Base-by-base conservation (phyloP, 768 basidiomycete genomes). In the Rhodosporidiobolus sp. region DNA sequence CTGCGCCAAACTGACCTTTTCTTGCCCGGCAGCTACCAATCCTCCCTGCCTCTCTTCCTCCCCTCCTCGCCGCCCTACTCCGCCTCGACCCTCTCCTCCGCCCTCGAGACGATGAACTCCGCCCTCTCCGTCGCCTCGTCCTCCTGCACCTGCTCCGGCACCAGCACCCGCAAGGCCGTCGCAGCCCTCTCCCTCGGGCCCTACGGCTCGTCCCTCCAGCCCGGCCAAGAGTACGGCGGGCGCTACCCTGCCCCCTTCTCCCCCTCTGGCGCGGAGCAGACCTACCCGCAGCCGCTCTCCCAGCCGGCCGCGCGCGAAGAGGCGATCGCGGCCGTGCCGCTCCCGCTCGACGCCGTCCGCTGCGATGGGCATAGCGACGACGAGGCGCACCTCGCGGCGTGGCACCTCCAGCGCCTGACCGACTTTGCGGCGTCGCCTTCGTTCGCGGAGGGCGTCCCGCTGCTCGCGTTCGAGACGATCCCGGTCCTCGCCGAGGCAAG, bases 401-500 rank as follows among this genome's bases (percentile, higher is more conserved):
- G 79, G 72, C 82, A 83, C 65, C 75, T 82, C 20, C 65, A 74
- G 34, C 79, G 81, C 34, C 71, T 83, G 7, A 46, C 57, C n/a
- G 73, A 79, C 34, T 80, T 79, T 65, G 70, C 79, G 1, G 12
- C 20, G 2, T 63, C 76, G 38, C 38, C 70, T 14, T 56, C 67
- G 2, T 79, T 79, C 77, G 35, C 60, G 30, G 26, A 19, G 26
- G 56, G 67, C 5, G 57, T 82, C 48, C 73, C 72, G 11, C 77
- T 82, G 76, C 62, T 82, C 28, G 80, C 77, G 4, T 82, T 83
- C 69, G 82, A 83, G 75, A 83, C 82, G 19, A 77, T 82, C 22
- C 82, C 82, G 19, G 59, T 81, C 11, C 28, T 81, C 3, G 54
- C 58, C 14, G 82, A 83, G 67, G 76, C 80, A 26, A 50, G 60